A percentile compares a stretch with the other conserved stretches of the same genome.
These are phyloP conservation scores for Silybum marianum DNA, from an alignment of 129 eudicot genomes.

Conservation along the genomic window DNA sequence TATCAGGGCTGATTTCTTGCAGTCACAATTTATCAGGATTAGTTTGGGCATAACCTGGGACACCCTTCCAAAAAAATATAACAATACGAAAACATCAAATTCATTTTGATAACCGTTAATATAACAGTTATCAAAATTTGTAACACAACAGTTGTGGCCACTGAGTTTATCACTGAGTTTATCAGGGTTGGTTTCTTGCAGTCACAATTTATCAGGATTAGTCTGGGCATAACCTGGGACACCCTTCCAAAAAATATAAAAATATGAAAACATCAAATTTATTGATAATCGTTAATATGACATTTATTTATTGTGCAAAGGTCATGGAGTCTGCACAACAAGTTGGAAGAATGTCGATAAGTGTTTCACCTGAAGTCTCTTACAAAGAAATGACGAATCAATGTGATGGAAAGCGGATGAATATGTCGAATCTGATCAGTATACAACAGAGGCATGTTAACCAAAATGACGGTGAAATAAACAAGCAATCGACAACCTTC, in stretches of 20 bases:
- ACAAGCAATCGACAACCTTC: conserved; percentile 22
- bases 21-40: no score
- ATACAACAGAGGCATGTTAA: conserved; percentile 43
- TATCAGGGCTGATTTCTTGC: no score
- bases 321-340: conserved; percentile 88
- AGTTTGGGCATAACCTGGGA: no score
- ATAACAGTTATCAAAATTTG: no score
- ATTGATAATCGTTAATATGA: background rate
- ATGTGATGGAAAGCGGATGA: conserved; percentile 90
- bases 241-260: no score
- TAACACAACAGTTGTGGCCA: no score
- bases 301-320: conserved; percentile 33
- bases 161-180: no score
- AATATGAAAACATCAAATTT: background rate
- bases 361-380: conserved; percentile 67
- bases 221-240: no score
- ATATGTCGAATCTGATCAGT: conserved; percentile 67
- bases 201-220: no score
- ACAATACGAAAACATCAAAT: background rate
- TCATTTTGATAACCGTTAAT: background rate
- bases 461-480: conserved; percentile 30
- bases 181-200: no score
- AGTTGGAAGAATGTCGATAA: conserved; percentile 75
- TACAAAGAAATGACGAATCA: conserved; percentile 82
- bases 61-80: no score